Base-by-base conservation (phyloP, 2,329 filamentous ascomycete species). In the Epichloe coenophiala region DNA sequence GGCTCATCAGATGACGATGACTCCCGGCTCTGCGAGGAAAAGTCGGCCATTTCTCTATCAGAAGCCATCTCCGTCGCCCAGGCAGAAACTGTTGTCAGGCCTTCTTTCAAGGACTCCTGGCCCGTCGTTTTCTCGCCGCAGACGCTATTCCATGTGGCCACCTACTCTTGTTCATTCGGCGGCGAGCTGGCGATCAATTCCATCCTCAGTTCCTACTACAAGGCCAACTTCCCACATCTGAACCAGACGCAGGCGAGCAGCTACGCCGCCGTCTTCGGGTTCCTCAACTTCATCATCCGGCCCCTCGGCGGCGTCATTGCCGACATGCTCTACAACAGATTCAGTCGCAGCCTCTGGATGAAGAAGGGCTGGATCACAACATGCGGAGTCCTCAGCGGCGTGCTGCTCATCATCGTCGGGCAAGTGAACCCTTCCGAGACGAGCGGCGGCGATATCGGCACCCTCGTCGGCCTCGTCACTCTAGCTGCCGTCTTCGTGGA, bases 401-500 rank as follows among this genome's bases (percentile, higher is more conserved):
- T 71, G 5, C 50, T 83, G 27, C 69, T 77, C 19, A 75, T 90
- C 51, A 64, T 82, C 53, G 73, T 83, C 59, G 86, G 84, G 21
- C 69, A 73, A 2, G 72, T 80, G 60, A 70, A 93, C 63, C 76
- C 86, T 0, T 75, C 81, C 27, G 61, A 75, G 23, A 65, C 83
- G 45, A 61, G 59, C 45, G 61, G 60, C 15, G 50, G 54, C 40
- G 54, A 44, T 40, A 58, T 66, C 13, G 67, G 74, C 6, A 80
- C 78, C 3, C 83, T 94, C 74, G 81, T 93, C 51, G 87, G 86
- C 1, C 78, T 95, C 5, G 71, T 94, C 8, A 82, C 83, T 1
- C 76, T 87, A 9, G 76, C 89, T 69, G 87, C 86, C 1, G 75
- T 95, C 63, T 95, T 95, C 70, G 68, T 89, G 42, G 88, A 94